Evolutionary conservation across 176 grass and related monocot genomes (phyloP).

Genomic region (Leersia perrieri): DNA sequence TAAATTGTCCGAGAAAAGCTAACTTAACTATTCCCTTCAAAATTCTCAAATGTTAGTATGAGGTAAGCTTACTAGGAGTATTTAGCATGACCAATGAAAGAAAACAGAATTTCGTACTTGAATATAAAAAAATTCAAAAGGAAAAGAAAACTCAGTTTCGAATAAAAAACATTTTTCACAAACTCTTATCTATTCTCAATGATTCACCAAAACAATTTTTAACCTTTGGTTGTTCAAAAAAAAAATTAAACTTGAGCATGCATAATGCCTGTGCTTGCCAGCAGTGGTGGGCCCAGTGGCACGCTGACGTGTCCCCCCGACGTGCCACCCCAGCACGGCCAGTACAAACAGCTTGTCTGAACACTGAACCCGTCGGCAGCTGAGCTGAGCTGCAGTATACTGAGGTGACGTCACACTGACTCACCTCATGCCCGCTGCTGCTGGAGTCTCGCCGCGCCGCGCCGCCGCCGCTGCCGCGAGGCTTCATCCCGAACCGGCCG

Average conservation of each 20-base stretch:
- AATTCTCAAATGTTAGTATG: too few species aligned
- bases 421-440: conserved; percentile 68
- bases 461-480: not conserved
- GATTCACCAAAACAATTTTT: too few species aligned
- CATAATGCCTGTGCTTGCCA: not conserved
- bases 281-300: not conserved
- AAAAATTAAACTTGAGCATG: not conserved
- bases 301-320: not conserved
- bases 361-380: not conserved
- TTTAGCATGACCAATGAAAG: too few species aligned
- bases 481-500: conserved; percentile 70
- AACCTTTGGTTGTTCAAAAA: not conserved
- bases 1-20: too few species aligned
- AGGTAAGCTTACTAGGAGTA: too few species aligned
- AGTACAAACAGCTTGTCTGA: not conserved
- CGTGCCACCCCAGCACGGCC: not conserved
- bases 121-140: too few species aligned
- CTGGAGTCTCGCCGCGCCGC: conserved; percentile 59
- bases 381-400: too few species aligned
- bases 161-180: too few species aligned
- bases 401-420: conserved; percentile 33
- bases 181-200: too few species aligned
- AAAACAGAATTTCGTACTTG: too few species aligned
- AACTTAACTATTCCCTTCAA: too few species aligned
- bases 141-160: too few species aligned